Conservation (phyloP, 495 filamentous ascomycete genomes). For the Hyaloscypha variabilis region DNA sequence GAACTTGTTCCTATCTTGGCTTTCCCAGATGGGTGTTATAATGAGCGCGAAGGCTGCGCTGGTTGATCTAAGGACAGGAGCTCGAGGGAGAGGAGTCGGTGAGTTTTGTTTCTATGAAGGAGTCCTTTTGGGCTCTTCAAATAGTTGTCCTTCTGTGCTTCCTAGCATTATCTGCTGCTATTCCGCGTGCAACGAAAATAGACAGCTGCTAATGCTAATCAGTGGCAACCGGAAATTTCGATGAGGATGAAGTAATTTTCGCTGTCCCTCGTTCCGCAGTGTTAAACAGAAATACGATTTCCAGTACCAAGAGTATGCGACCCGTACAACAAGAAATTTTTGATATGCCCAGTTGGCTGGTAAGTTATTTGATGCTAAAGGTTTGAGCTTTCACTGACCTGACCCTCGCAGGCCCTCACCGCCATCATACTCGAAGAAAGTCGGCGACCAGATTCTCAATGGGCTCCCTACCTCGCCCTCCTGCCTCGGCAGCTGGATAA, state of each 20-base stretch:
- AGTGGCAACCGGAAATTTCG: conserved; percentile 62
- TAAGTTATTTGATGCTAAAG: conserved; percentile 4
- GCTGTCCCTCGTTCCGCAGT: conserved; percentile 59
- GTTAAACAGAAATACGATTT: conserved; percentile 38
- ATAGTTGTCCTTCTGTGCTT: neutral
- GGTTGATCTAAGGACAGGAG: conserved; percentile 51
- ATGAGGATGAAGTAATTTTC: conserved; percentile 67
- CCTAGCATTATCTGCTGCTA: neutral
- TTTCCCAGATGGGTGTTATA: conserved; percentile 49
- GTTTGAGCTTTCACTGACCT: neutral
- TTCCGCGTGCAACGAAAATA: neutral
- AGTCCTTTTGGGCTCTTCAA: neutral
- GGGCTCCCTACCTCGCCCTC: conserved; percentile 82
- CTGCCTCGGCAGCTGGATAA: conserved; percentile 81
- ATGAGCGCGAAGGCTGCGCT: conserved; percentile 59
- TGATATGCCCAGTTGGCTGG: conserved; percentile 31
- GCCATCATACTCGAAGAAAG: conserved; percentile 82
- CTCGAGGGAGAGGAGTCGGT: conserved; percentile 65
- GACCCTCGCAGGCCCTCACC: conserved; percentile 58
- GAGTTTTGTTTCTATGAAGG: conserved; percentile 32
- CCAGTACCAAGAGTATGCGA: neutral
- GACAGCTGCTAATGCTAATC: conserved; percentile 30
- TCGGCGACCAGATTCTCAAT: conserved; percentile 61
- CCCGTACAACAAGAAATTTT: conserved; percentile 2
- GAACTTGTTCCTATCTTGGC: conserved; percentile 57